Base-by-base conservation (phyloP, 306 rosid species). In the Astragalus glycyphyllos region DNA sequence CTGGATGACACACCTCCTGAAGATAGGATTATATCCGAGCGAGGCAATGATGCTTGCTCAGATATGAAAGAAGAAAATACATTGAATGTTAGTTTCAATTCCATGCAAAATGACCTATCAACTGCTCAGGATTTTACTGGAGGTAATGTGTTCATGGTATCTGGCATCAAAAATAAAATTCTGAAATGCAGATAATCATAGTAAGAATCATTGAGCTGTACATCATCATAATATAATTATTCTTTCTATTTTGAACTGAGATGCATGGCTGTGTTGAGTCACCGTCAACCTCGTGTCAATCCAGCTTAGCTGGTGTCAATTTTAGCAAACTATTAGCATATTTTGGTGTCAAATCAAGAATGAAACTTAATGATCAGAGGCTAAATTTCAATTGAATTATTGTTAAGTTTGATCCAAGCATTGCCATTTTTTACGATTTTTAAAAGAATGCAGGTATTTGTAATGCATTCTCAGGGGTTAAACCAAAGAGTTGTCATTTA, bases 141-240 rank as follows among this genome's bases (percentile, higher is more conserved):
- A 81, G 87, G 85, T 85, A 84, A 77, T 77, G 40, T 69, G 83
- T 57, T 40, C 20, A 78, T 69, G 67, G 42, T 49, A 26, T 63
- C 58, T 71, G 44, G n/a, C 63, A 26, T 81, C 16, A 3, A 29
- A 20, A 60, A 20, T 29, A 41, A 31, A 38, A 44, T 34, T 54
- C 15, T 38, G 5, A 71, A 71, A 51, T 65, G 59, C 58, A 11
- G 62, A 80, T 69, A 16, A 75, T 32, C 66, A 65, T 31, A 12
- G 35, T 71, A 41, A 69, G 58, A 35, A 45, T 29, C 38, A 45
- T 29, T 63, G 46, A 48, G 42, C 11, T 47, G 32, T 29, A 15
- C 12, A 53, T 56, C 12, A 53, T 56, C 10, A 44, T 44, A 11
- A 23, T 42, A 11, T 65, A 62, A 26, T 68, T 38, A 26, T 79